Evolutionary conservation across 1,284 basidiomycete genomes (phyloP).

Genomic region (Ganoderma boninense): DNA sequence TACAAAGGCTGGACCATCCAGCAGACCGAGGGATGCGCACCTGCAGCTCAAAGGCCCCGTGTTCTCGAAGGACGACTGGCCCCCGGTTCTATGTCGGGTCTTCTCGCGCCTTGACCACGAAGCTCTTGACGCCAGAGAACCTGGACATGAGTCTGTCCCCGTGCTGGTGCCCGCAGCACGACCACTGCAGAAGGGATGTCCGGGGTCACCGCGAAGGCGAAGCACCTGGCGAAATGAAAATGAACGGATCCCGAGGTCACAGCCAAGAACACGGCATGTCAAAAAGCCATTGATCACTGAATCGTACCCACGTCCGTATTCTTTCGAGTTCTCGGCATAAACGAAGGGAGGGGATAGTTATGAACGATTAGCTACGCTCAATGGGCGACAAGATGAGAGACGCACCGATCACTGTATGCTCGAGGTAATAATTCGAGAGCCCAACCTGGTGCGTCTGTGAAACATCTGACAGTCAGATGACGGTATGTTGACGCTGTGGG

Average conservation of each 20-base stretch:
- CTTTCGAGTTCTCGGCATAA: neutral
- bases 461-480: neutral
- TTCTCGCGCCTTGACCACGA: neutral
- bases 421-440: neutral
- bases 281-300: neutral
- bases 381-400: neutral
- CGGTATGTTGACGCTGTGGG: neutral
- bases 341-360: neutral
- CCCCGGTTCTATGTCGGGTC: neutral
- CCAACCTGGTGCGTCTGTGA: too few species aligned
- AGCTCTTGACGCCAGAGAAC: neutral
- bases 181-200: constrained; percentile 7
- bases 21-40: neutral
- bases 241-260: neutral
- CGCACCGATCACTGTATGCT: neutral
- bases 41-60: neutral
- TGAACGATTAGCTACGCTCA: neutral
- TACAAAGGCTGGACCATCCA: neutral
- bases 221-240: neutral
- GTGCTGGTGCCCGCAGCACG: neutral
- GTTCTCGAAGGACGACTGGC: neutral
- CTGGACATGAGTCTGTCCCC: neutral
- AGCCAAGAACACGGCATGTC: neutral
- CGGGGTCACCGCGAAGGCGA: constrained; percentile 20
- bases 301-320: neutral